These are phyloP conservation scores for Peronosclerospora sorghi DNA, from an alignment of 352 stramenopile genomes.

Conservation along the genomic window DNA sequence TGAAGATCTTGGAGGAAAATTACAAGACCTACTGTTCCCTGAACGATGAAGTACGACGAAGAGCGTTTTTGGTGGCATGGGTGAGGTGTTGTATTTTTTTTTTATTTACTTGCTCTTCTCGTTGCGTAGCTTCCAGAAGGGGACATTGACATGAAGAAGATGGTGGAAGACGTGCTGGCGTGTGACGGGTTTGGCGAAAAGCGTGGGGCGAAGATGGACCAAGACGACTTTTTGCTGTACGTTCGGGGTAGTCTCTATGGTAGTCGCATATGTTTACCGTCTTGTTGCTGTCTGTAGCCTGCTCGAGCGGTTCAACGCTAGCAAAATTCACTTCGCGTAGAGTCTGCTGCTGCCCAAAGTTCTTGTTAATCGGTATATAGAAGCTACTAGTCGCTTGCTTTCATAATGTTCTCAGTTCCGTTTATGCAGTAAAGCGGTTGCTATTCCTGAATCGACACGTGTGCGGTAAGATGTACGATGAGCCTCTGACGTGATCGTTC, in stretches of 20 bases:
- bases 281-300: slow-evolving; percentile 37
- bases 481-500: no score
- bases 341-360: slow-evolving; percentile 4
- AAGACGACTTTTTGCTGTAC: slow-evolving; percentile 95
- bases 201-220: slow-evolving; percentile 93
- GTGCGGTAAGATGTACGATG: no score
- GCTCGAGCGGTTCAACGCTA: slow-evolving; percentile 93
- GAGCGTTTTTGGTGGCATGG: not conserved
- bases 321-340: slow-evolving; percentile 95
- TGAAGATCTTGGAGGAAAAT: slow-evolving; percentile 94
- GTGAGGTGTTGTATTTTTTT: no score
- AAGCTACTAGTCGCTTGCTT: slow-evolving; percentile 15
- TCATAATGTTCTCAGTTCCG: slow-evolving; percentile 13
- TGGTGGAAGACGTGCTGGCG: slow-evolving; percentile 91
- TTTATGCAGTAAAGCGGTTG: no score
- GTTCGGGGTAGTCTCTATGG: no score
- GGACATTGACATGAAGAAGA: slow-evolving; percentile 85
- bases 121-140: slow-evolving; percentile 45
- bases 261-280: no score
- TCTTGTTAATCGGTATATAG: no score
- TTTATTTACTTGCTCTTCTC: slow-evolving; percentile 1
- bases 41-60: slow-evolving; percentile 63
- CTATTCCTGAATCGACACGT: no score
- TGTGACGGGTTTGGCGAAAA: slow-evolving; percentile 81
- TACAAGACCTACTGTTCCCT: slow-evolving; percentile 92